Evolutionary conservation across 345 rosid genomes (phyloP).

Genomic region (Hibiscus syriacus): DNA sequence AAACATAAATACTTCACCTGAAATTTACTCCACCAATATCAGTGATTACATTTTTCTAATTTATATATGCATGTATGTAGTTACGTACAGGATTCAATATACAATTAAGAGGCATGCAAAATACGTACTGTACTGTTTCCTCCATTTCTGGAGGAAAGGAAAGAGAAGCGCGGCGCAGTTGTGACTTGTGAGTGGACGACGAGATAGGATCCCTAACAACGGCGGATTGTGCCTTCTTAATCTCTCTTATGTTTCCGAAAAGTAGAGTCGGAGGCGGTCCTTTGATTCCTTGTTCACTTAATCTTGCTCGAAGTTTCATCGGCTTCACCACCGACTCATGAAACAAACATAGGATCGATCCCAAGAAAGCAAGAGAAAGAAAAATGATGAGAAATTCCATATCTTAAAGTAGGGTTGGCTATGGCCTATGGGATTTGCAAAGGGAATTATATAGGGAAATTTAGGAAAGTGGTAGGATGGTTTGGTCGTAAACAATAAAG

Average conservation of each 20-base stretch:
- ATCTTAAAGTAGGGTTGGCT: background rate
- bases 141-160: slow-evolving; percentile 33
- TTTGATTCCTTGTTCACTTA: slow-evolving; percentile 29
- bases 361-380: background rate
- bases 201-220: background rate
- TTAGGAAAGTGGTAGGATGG: background rate
- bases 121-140: slow-evolving; percentile 25
- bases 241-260: slow-evolving; percentile 39
- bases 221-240: slow-evolving; percentile 16
- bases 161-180: slow-evolving; percentile 25
- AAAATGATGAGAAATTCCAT: background rate
- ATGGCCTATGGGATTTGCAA: background rate
- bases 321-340: slow-evolving; percentile 24
- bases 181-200: slow-evolving; percentile 21
- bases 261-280: slow-evolving; percentile 33
- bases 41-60: background rate
- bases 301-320: slow-evolving; percentile 19
- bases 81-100: too few species aligned
- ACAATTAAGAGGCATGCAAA: background rate
- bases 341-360: background rate
- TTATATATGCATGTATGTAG: too few species aligned
- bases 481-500: background rate
- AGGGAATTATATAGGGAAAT: background rate
- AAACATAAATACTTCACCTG: slow-evolving; percentile 34
- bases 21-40: background rate